Percentiles rank a stretch among this genome's conserved stretches.
These are phyloP conservation scores for Clavariopsis aquatica DNA, from an alignment of 495 filamentous ascomycete genomes.

Conservation along the genomic window DNA sequence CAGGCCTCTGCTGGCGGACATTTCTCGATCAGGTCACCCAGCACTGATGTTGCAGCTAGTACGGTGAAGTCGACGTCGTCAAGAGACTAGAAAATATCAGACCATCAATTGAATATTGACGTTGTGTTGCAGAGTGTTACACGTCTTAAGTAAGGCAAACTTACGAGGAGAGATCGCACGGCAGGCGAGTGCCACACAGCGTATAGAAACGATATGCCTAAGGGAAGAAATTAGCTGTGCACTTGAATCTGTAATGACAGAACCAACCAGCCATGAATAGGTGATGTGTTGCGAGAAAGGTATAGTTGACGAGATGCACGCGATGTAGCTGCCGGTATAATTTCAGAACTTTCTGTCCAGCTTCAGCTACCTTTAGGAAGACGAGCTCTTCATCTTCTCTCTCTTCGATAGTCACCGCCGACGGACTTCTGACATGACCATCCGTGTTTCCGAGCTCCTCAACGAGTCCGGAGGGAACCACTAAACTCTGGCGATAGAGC, in stretches of 20 bases:
- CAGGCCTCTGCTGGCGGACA: conserved; percentile 83
- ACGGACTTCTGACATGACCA: conserved; percentile 63
- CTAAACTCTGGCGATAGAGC: conserved; percentile 89
- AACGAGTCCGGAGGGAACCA: conserved; percentile 80
- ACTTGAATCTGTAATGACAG: neutral
- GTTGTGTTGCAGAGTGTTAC: neutral
- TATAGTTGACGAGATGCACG: conserved; percentile 88
- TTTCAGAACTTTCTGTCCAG: conserved; percentile 86
- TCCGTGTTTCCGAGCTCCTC: conserved; percentile 73
- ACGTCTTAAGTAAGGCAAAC: conserved; percentile 37
- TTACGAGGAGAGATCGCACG: conserved; percentile 79
- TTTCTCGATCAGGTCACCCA: conserved; percentile 72
- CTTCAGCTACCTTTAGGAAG: conserved; percentile 91
- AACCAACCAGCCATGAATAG: conserved; percentile 86
- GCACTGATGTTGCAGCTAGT: conserved; percentile 87
- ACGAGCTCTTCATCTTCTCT: conserved; percentile 84
- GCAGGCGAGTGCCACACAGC: conserved; percentile 94
- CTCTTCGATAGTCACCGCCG: conserved; percentile 56
- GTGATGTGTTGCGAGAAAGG: conserved; percentile 94
- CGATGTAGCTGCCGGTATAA: conserved; percentile 89
- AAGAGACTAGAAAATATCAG: conserved; percentile 64
- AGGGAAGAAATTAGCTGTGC: conserved; percentile 2
- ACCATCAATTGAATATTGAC: neutral
- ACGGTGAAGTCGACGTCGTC: conserved; percentile 97
- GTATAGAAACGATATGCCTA: conserved; percentile 91